phyloP scores from a whole-genome alignment of 176 grass and related monocot genomes.

The Ananas comosus region DNA sequence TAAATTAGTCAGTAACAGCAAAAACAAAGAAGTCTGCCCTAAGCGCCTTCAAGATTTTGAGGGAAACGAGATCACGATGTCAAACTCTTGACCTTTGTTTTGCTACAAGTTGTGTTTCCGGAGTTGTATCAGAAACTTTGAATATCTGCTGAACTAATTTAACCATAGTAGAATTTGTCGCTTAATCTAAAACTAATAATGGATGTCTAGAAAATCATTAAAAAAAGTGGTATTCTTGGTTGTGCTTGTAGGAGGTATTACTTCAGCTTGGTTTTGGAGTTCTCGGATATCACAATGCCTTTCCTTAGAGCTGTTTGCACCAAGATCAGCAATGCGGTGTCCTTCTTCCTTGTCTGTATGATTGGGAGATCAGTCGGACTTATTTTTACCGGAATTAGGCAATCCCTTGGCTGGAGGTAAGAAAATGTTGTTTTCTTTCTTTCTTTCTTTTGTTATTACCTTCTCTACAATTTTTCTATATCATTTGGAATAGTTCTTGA shows the following conservation, averaged over 20 bases:
- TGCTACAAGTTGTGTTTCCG: neutral
- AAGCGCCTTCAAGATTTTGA: too few relatives aligned
- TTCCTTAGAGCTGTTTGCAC: conserved; percentile 41
- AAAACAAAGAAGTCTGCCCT: too few relatives aligned
- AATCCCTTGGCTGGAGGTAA: conserved; percentile 79
- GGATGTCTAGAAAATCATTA: neutral
- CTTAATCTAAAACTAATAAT: neutral
- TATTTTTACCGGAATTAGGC: conserved; percentile 83
- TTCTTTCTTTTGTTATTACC: conserved; percentile 4
- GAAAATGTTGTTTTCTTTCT: too few relatives aligned
- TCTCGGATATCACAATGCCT: conserved; percentile 75
- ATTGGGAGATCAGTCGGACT: conserved; percentile 91
- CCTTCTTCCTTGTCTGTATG: conserved; percentile 84
- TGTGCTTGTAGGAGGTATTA: conserved; percentile 76
- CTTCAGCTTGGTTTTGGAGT: conserved; percentile 79
- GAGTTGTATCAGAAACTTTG: neutral
- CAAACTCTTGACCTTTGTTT: neutral
- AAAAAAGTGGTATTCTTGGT: conserved; percentile 9
- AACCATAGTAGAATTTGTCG: neutral
- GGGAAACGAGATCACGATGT: neutral
- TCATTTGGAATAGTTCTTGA: neutral
- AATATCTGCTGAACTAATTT: neutral
- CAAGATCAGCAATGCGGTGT: conserved; percentile 60
- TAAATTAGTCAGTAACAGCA: too few relatives aligned
- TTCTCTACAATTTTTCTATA: neutral